These are phyloP conservation scores for Hypoxylon sp. DNA, from an alignment of 2,329 filamentous ascomycete species.

Conservation along the genomic window DNA sequence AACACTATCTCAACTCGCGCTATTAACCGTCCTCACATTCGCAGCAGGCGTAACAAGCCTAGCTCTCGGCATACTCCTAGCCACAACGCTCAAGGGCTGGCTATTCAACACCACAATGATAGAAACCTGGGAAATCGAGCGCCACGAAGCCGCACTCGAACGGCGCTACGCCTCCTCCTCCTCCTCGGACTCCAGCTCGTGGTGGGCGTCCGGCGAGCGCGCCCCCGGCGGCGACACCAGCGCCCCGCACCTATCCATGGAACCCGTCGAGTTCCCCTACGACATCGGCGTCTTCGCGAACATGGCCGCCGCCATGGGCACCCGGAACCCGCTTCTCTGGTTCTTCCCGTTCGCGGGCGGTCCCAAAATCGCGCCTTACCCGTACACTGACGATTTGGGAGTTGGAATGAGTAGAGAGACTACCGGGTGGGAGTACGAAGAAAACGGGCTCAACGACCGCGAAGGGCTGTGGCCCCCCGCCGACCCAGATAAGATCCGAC, in stretches of 20 bases:
- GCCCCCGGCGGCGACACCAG: constrained; percentile 52
- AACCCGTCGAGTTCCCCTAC: constrained; percentile 83
- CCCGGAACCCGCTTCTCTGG: constrained; percentile 75
- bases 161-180: constrained; percentile 56
- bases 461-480: constrained; percentile 73
- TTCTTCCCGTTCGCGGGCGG: constrained; percentile 74
- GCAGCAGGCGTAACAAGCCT: constrained; percentile 72
- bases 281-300: constrained; percentile 83
- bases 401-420: constrained; percentile 26
- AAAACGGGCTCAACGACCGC: constrained; percentile 82
- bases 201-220: constrained; percentile 54
- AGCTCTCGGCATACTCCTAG: constrained; percentile 74
- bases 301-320: constrained; percentile 82
- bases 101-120: constrained; percentile 83
- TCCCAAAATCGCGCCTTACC: constrained; percentile 59
- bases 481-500: constrained; percentile 72
- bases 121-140: constrained; percentile 81
- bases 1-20: constrained; percentile 68
- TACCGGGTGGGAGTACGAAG: constrained; percentile 74
- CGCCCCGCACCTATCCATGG: constrained; percentile 64
- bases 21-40: constrained; percentile 73
- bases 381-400: background rate
- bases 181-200: constrained; percentile 56
- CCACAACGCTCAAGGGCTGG: constrained; percentile 73
- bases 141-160: constrained; percentile 71